Evolutionary conservation across 2,329 filamentous ascomycete genomes (phyloP).

Genomic region (Colletotrichum godetiae): DNA sequence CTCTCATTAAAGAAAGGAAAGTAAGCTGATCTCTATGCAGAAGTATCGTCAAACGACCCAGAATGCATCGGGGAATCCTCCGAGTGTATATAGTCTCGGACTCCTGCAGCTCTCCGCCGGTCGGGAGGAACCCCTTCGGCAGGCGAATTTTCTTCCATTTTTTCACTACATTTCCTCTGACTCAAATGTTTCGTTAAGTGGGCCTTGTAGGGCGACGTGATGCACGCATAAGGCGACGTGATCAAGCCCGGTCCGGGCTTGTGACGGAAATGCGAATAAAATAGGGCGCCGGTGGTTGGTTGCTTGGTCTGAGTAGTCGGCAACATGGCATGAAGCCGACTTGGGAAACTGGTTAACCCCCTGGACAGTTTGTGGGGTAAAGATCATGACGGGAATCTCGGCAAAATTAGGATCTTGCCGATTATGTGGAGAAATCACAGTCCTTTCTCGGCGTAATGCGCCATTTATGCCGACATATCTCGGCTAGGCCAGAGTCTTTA

Average conservation of each 20-base stretch:
- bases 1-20: background rate
- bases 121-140: constrained; percentile 13
- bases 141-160: constrained; percentile 6
- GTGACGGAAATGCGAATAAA: background rate
- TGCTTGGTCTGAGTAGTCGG: constrained; percentile 6
- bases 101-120: constrained; percentile 5
- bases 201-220: background rate
- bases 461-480: background rate
- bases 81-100: constrained; percentile 9
- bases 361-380: constrained; percentile 2
- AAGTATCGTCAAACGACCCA: background rate
- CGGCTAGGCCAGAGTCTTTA: background rate
- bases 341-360: background rate
- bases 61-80: background rate
- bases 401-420: constrained; percentile 1
- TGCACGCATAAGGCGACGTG: background rate
- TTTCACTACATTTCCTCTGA: constrained; percentile 13
- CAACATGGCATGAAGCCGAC: background rate
- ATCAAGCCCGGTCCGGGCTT: constrained; percentile 2
- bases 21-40: background rate
- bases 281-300: background rate
- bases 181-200: constrained; percentile 23
- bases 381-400: background rate
- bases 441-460: background rate
- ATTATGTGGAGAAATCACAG: background rate